Conservation (phyloP, 768 basidiomycete species). For the Tephrocybe sp. region DNA sequence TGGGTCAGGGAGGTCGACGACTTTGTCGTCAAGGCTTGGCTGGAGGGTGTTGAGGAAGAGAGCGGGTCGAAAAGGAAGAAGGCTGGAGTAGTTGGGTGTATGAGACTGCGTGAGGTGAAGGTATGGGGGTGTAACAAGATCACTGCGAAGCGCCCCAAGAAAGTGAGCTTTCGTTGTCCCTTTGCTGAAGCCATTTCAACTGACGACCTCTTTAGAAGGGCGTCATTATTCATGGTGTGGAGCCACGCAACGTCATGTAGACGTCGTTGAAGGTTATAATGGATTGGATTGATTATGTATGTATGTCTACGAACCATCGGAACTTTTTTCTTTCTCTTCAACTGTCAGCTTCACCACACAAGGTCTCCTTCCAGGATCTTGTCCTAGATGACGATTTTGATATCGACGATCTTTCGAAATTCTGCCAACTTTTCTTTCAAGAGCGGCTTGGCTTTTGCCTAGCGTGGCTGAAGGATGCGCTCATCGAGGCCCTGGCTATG, state of each 20-base stretch:
- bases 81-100: slow-evolving; percentile 38
- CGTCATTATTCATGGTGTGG: slow-evolving; percentile 31
- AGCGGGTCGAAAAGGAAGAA: background rate
- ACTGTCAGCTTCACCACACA: slow-evolving; percentile 8
- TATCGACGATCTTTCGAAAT: slow-evolving; percentile 18
- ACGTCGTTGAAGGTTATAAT: too few relatives aligned
- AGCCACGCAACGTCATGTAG: slow-evolving; percentile 23
- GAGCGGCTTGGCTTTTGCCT: slow-evolving; percentile 15
- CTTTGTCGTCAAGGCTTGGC: slow-evolving; percentile 71
- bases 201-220: slow-evolving; percentile 24
- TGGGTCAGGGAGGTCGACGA: slow-evolving; percentile 87
- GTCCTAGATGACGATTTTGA: slow-evolving; percentile 30
- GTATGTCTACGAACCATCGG: too few relatives aligned
- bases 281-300: too few relatives aligned
- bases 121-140: slow-evolving; percentile 57
- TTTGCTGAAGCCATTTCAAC: background rate
- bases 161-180: slow-evolving; percentile 27
- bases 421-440: slow-evolving; percentile 1
- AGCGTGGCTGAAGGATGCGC: slow-evolving; percentile 26
- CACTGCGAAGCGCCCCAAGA: slow-evolving; percentile 37
- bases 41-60: slow-evolving; percentile 38
- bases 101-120: slow-evolving; percentile 43
- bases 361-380: slow-evolving; percentile 32
- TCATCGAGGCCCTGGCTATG: slow-evolving; percentile 19
- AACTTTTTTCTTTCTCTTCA: too few relatives aligned